Evolutionary conservation across 805 yeast species (phyloP), one percentile per base, ranked within the genome.

Genomic region (Saccharomycopsis microspora): DNA sequence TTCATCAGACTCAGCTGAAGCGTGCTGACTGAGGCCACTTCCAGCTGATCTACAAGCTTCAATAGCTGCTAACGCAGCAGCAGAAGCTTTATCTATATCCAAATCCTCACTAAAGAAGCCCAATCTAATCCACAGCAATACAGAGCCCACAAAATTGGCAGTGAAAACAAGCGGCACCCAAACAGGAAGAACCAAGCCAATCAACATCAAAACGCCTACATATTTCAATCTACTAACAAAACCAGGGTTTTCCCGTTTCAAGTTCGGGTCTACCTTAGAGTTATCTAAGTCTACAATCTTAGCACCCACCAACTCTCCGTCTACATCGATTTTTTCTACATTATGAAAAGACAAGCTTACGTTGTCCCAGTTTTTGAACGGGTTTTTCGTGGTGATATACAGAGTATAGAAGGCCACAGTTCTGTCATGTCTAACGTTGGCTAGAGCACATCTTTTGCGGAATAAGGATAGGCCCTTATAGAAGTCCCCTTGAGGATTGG

Each of bases 361-460:
- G 19, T 59, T 58, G 43, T 71, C 72, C 72, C 75, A 73, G n/a
- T 67, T 64, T 35, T 78, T 79, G 60, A 87, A 88, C 1, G 96
- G 95, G 47, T 85, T 78, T 51, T 71, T 74, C 32, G 79, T 71
- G 3, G 90, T 71, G 49, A 90, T 82, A 61, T 70, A 88, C 0
- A 95, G 72, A 0, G 97, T 86, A 64, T 78, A 85, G 61, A 87
- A 90, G 10, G 90, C 82, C 5, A 89, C 97, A 0, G 95, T 77
- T 50, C 96, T 70, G 63, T 89, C 97, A 58, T 85, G 80, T 48
- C 79, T 71, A 29, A 82, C 72, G 63, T 90, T 89, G 6, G 96
- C 88, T 48, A 87, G 67, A 2, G 78, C 60, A 3, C 76, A 66
- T 46, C 82, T 71, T 47, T 72, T 69, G 51, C 77, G 65, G 60